phyloP scores from a whole-genome alignment of 2,329 filamentous ascomycete species.

The Rugonectria rugulosa region DNA sequence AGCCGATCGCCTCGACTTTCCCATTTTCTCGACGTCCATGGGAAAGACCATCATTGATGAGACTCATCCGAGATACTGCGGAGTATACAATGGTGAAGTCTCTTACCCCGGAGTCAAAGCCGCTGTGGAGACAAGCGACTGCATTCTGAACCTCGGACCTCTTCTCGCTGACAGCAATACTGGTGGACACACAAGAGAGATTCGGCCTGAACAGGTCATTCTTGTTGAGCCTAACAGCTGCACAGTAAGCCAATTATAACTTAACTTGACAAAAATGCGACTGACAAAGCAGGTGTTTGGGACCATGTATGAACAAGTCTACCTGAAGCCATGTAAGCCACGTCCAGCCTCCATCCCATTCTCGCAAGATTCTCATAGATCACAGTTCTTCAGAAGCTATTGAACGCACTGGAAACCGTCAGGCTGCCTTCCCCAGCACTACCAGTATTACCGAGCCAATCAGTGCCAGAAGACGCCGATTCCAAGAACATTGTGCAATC shows the following conservation, averaged over 20 bases:
- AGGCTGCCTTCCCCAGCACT: neutral
- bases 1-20: neutral
- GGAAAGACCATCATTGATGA: slow-evolving; percentile 18
- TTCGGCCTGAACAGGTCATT: slow-evolving; percentile 3
- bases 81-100: slow-evolving; percentile 18
- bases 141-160: slow-evolving; percentile 16
- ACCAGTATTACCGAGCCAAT: neutral
- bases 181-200: slow-evolving; percentile 19
- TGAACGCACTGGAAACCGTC: neutral
- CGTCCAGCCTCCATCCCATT: neutral
- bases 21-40: slow-evolving; percentile 19
- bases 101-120: slow-evolving; percentile 18
- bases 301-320: neutral
- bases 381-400: slow-evolving; percentile 12
- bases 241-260: slow-evolving; percentile 1
- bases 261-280: neutral
- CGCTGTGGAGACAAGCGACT: slow-evolving; percentile 18
- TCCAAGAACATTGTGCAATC: slow-evolving; percentile 15
- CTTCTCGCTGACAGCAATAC: slow-evolving; percentile 20
- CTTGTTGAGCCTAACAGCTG: slow-evolving; percentile 11
- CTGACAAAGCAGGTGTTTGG: slow-evolving; percentile 4
- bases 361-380: neutral
- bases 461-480: neutral
- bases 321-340: slow-evolving; percentile 13
- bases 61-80: slow-evolving; percentile 10